phyloP scores from a whole-genome alignment of 192 early-diverging fungal genomes.

The Coemansia sp. region DNA sequence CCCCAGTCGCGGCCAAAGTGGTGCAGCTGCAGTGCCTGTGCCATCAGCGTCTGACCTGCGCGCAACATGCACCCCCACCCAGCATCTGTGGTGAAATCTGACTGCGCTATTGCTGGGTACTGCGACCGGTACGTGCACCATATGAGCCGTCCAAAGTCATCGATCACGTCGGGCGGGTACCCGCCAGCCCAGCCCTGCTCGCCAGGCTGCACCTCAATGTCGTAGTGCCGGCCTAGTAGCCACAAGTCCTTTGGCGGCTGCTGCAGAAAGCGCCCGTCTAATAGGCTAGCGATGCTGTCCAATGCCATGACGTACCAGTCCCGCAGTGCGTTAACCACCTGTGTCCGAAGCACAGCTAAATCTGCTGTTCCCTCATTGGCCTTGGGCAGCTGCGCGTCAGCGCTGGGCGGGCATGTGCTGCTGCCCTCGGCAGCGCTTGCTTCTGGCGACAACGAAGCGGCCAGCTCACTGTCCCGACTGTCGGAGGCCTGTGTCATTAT shows the following conservation, averaged over 20 bases:
- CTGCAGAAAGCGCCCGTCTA: slow-evolving; percentile 37
- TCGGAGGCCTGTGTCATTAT: too few relatives aligned
- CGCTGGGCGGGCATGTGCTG: too few relatives aligned
- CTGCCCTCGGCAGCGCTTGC: too few relatives aligned
- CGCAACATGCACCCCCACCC: slow-evolving; percentile 98
- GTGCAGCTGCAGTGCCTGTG: slow-evolving; percentile 74
- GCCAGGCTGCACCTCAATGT: slow-evolving; percentile 1
- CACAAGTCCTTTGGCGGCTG: slow-evolving; percentile 37
- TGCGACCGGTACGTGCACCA: slow-evolving; percentile 93
- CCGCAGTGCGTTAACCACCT: slow-evolving; percentile 44
- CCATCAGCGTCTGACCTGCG: slow-evolving; percentile 88
- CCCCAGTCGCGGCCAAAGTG: slow-evolving; percentile 65
- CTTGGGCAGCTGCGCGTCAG: too few relatives aligned
- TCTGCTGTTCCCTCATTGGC: too few relatives aligned
- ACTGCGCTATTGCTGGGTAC: slow-evolving; percentile 73
- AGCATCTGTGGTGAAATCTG: slow-evolving; percentile 80
- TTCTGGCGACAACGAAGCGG: too few relatives aligned
- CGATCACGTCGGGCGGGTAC: slow-evolving; percentile 56
- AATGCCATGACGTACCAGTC: slow-evolving; percentile 48
- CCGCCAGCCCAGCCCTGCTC: slow-evolving; percentile 8
- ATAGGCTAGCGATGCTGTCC: slow-evolving; percentile 39
- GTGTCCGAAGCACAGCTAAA: too few relatives aligned
- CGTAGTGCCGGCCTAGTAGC: slow-evolving; percentile 47
- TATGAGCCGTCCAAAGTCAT: slow-evolving; percentile 76
- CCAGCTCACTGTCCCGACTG: too few relatives aligned